Base-by-base conservation (phyloP, 768 basidiomycete species). In the Kwoniella botswanensis region DNA sequence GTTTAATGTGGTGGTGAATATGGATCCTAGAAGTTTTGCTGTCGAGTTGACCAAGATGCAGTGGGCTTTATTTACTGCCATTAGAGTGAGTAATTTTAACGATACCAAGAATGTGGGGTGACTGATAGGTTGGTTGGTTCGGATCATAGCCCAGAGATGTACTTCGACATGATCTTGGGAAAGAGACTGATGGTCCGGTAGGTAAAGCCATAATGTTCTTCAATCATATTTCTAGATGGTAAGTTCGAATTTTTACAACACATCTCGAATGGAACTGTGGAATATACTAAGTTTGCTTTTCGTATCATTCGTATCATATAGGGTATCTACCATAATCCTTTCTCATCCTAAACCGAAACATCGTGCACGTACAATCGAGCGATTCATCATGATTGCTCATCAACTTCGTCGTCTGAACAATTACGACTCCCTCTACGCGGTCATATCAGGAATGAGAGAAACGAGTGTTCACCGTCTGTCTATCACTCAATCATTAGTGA, bases 391-490 rank as follows among this genome's bases (percentile, higher is more conserved):
- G 60, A 89, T 98, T 72, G 93, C 92, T 0, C 88, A 89, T 68
- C 88, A 89, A 65, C 86, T 99, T 53, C 90, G 96, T 42, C 86
- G 87, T 13, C 82, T 92, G 57, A 94, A 96, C 84, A 98, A 99
- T 81, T 98, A 97, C 82, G 93, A 94, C 43, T 92, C 92, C 0
- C 85, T 97, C 65, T 93, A 93, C 56, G 93, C 94, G 11, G 90
- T 98, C 75, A 90, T 98, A n/a, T 92, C 93, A 35, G 96, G 94
- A 4, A 92, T 98, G 84, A 92, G 92, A 77, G 90, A 89, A 72
- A 89, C 93, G 4, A 90, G 91, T 0, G 90, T 91, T 73, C 87
- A 90, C 59, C 92, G 91, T 42, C 74, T 86, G 7, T 90, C 91
- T 74, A 88, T 89, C 75, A 91, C 93, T 0, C 89, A 92, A 86